Base-by-base conservation (phyloP, 176 grass and related monocot genomes). In the Bromus sterilis region DNA sequence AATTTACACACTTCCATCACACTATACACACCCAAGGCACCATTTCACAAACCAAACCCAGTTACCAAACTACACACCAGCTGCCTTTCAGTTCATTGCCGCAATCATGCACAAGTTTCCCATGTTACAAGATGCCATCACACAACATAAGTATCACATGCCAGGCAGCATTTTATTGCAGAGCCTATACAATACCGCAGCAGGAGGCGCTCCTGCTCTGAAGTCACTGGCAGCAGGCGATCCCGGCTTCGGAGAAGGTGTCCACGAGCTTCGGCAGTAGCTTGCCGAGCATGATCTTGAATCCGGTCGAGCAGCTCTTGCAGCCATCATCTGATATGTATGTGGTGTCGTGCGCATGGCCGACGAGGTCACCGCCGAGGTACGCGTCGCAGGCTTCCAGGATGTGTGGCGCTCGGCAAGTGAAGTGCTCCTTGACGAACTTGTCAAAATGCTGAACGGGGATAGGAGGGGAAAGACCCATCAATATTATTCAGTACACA, bases 271-370 rank as follows among this genome's bases (percentile, higher is more conserved):
- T 88, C 40, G 89, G 93, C 67, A 93, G 32, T 58, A 95, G 89
- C 83, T 99, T 99, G 48, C 76, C 80, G 53, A 95, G 93, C 91
- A 90, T 91, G 48, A 91, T 88, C 91, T 93, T 95, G 79, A 99
- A 99, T 39, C 91, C 93, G 2, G 85, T 87, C n/a, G 95, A 98
- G 40, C 81, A 94, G 74, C 34, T 85, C 71, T 86, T 91, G 67
- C 25, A 79, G 67, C 66, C 65, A 23, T 87, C 83, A 3, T 86
- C 84, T 3, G 87, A 81, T 43, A 88, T 42, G 30, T 88, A 89
- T 20, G 40, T 26, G 0, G 53, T 73, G 59, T 85, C 75, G 4
- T 10, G 73, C 0, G 80, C 63, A 46, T 81, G 90, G 11, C 96
- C 93, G 2, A 95, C 66, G 11, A 90, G 85, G 30, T 86, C 85